phyloP scores from a whole-genome alignment of 306 rosid genomes.

The Cucumis melo region DNA sequence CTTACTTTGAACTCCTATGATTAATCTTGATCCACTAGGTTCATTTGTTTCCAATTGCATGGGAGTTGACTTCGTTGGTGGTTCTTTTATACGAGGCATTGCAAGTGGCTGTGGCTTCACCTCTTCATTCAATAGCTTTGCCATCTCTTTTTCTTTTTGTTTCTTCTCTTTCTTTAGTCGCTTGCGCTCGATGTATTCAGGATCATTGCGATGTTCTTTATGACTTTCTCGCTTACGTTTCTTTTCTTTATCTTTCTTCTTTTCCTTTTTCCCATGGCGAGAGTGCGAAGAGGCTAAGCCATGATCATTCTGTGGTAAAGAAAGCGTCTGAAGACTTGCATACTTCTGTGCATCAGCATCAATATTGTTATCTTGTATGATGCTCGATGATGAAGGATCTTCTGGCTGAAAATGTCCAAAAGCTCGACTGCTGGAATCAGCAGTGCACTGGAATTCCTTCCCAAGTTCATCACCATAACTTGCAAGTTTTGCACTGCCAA shows the following conservation, averaged over 20 bases:
- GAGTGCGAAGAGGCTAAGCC: constrained; percentile 23
- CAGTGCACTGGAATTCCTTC: constrained; percentile 82
- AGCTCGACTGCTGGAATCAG: constrained; percentile 56
- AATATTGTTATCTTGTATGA: constrained; percentile 55
- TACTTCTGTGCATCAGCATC: constrained; percentile 63
- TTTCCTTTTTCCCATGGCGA: constrained; percentile 36
- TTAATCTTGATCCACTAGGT: constrained; percentile 33
- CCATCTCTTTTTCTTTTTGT: constrained; percentile 59
- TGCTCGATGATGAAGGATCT: constrained; percentile 60
- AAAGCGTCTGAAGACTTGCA: constrained; percentile 75
- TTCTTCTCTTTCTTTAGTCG: constrained; percentile 73
- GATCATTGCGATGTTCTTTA: constrained; percentile 48
- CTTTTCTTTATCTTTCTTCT: constrained; percentile 58
- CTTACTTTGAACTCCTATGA: constrained; percentile 20
- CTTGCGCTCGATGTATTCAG: constrained; percentile 66
- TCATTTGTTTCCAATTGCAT: constrained; percentile 31
- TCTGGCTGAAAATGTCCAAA: constrained; percentile 34
- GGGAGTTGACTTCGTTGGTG: constrained; percentile 16
- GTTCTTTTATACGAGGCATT: constrained; percentile 31
- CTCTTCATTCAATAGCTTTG: constrained; percentile 34
- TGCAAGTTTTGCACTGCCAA: constrained; percentile 68
- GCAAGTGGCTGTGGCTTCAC: constrained; percentile 3
- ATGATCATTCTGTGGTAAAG: constrained; percentile 26
- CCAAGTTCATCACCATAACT: constrained; percentile 58
- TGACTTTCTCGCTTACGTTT: constrained; percentile 61